Base-by-base conservation (phyloP, 1,284 basidiomycete species). In the Mycena sp. region DNA sequence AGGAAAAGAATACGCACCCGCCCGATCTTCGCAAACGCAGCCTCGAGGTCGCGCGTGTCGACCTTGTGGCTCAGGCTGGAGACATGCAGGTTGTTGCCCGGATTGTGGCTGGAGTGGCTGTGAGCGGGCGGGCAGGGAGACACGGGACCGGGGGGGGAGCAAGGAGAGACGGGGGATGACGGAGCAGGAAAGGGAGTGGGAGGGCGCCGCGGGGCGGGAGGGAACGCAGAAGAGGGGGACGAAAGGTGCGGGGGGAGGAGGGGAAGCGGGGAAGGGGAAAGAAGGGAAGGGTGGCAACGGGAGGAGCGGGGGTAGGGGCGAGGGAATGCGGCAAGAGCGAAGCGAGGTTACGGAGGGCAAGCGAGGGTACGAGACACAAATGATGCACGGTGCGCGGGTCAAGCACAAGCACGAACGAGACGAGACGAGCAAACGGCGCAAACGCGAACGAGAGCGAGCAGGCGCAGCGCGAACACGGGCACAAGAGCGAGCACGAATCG, bases 31-130 rank as follows among this genome's bases (percentile, higher is more conserved):
- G 87, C 84, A 73, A 99, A 99, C 16, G 89, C 86, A 26, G 90
- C 87, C 76, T 98, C 95, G 51, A 99, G 90, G 71, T 93, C 91
- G 57, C 90, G 88, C 53, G 92, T 93, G 72, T 94, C 94, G 63
- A 97, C 89, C 65, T 83, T 84, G 74, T 89, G 85, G 69, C 89
- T 89, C 56, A 99, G 83, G 41, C 94, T 90, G 43, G 95, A 97
- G 66, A 99, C 93, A 76, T 99, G 97, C 40, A 99, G 84, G 80
- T 99, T 99, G 83, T 98, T 99, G 55, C 97, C 96, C 2, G 94
- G 94, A 80, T 98, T 98, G 63, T 80, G 78, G 41, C 80, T 80
- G 19, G 76, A 81, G 16, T 77, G 80, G 79, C 50, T 50, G 55
- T 55, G 23, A 55, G 52, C 14, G 7, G 7, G 32, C 14, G 14